Conservation (phyloP, 257 asterid genomes). For the Galeopsis tetrahit region DNA sequence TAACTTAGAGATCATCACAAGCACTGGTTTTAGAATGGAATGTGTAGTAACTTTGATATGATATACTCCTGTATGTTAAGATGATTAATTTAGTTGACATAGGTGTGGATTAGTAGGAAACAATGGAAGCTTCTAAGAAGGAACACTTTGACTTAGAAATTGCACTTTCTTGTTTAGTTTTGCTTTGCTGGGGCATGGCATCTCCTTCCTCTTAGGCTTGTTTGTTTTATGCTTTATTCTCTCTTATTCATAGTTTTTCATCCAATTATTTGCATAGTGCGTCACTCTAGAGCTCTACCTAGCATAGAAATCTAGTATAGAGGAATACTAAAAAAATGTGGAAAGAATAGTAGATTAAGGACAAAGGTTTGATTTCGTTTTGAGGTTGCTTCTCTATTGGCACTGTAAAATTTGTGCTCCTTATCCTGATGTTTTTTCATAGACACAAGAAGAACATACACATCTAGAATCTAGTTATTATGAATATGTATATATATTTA, state of each 20-base stretch:
- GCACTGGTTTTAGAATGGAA: background rate
- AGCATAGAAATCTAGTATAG: background rate
- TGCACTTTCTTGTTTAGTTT: too few species aligned
- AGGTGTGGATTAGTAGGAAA: background rate
- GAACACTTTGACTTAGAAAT: background rate
- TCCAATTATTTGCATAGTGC: background rate
- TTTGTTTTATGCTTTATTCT: background rate
- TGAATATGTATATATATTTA: background rate
- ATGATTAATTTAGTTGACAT: constrained; percentile 6
- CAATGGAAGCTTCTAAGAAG: background rate
- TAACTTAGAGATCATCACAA: background rate
- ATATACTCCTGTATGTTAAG: constrained; percentile 19
- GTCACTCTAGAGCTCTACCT: background rate
- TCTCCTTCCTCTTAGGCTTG: background rate
- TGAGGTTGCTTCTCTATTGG: background rate
- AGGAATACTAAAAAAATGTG: background rate
- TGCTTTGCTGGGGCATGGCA: background rate
- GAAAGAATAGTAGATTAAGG: background rate
- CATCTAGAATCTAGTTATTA: background rate
- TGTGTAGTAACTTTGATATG: background rate
- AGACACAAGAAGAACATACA: constrained; percentile 4
- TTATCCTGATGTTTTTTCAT: background rate
- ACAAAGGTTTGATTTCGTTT: constrained; percentile 7
- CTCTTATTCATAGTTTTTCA: background rate
- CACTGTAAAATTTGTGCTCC: background rate